phyloP scores from a whole-genome alignment of 345 rosid genomes.

The Gossypium herbaceum region DNA sequence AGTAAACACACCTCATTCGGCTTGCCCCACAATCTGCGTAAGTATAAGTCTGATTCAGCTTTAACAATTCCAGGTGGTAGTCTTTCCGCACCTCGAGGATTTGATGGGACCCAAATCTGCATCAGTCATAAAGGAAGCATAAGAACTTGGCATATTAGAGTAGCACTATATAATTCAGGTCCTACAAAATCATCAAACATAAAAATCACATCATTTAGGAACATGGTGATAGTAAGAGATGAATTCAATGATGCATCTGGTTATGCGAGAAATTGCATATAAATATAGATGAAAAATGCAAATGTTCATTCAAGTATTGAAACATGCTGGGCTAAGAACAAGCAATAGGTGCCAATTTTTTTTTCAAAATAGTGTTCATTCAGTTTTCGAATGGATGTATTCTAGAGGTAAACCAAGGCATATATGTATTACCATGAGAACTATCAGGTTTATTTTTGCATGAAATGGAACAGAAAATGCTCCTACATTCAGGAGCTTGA shows the following conservation, averaged over 20 bases:
- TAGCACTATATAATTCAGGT: constrained; percentile 1
- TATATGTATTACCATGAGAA: not conserved
- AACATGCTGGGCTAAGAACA: not conserved
- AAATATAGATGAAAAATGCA: not conserved
- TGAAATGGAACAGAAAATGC: not conserved
- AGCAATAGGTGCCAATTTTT: not conserved
- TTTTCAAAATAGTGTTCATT: not conserved
- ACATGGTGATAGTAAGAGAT: not conserved
- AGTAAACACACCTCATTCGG: constrained; percentile 71
- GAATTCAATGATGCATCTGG: not conserved
- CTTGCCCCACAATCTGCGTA: constrained; percentile 85
- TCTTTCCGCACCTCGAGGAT: constrained; percentile 94
- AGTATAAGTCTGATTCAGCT: constrained; percentile 80
- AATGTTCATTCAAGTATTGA: not conserved
- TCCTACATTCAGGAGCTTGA: not conserved
- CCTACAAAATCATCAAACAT: constrained; percentile 9
- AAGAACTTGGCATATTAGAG: constrained; percentile 8
- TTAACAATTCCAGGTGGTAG: constrained; percentile 80
- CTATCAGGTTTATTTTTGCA: not conserved
- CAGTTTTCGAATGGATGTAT: not conserved
- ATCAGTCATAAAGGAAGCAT: constrained; percentile 18
- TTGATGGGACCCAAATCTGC: constrained; percentile 94
- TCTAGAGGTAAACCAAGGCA: not conserved
- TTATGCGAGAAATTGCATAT: not conserved
- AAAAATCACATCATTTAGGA: constrained; percentile 10